Evolutionary conservation across 2,329 filamentous ascomycete species (phyloP).

Genomic region (Ceratocystis colombiana): DNA sequence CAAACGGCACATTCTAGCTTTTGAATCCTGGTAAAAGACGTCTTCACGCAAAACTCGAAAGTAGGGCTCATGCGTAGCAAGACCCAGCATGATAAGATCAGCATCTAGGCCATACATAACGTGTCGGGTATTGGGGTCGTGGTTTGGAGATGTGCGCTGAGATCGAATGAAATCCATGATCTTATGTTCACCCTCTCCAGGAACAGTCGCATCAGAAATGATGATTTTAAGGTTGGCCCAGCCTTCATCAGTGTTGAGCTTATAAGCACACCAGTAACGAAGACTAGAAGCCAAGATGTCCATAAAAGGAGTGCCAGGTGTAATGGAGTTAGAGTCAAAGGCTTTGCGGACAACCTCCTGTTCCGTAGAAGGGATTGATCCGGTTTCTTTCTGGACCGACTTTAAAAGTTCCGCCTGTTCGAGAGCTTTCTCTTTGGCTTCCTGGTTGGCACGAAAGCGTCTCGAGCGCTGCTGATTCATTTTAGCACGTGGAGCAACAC

Average conservation of each 20-base stretch:
- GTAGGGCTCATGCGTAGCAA: slow-evolving; percentile 94
- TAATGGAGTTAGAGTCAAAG: slow-evolving; percentile 82
- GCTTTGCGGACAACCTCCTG: slow-evolving; percentile 68
- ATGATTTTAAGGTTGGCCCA: slow-evolving; percentile 97
- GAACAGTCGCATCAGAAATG: slow-evolving; percentile 95
- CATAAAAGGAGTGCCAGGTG: slow-evolving; percentile 97
- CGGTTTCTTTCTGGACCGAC: slow-evolving; percentile 67
- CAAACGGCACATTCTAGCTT: slow-evolving; percentile 68
- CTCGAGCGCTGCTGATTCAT: slow-evolving; percentile 99
- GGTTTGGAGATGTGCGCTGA: slow-evolving; percentile 77
- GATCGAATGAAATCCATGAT: slow-evolving; percentile 98
- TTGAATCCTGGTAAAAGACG: slow-evolving; percentile 85
- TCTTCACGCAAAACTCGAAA: slow-evolving; percentile 95
- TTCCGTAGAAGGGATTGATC: slow-evolving; percentile 36
- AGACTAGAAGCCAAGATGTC: slow-evolving; percentile 81
- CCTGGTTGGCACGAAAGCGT: slow-evolving; percentile 86
- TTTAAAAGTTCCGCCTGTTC: slow-evolving; percentile 84
- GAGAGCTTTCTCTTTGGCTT: slow-evolving; percentile 86
- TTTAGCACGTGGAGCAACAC: slow-evolving; percentile 92
- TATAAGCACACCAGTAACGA: slow-evolving; percentile 95
- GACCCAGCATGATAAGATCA: slow-evolving; percentile 95
- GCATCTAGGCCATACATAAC: slow-evolving; percentile 98
- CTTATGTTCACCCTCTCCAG: slow-evolving; percentile 97
- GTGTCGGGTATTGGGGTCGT: slow-evolving; percentile 93
- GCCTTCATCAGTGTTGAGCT: slow-evolving; percentile 89